Percentiles rank a stretch among this genome's conserved stretches.
phyloP scores from a whole-genome alignment of 495 filamentous ascomycete species.

The Oleoguttula mirabilis region DNA sequence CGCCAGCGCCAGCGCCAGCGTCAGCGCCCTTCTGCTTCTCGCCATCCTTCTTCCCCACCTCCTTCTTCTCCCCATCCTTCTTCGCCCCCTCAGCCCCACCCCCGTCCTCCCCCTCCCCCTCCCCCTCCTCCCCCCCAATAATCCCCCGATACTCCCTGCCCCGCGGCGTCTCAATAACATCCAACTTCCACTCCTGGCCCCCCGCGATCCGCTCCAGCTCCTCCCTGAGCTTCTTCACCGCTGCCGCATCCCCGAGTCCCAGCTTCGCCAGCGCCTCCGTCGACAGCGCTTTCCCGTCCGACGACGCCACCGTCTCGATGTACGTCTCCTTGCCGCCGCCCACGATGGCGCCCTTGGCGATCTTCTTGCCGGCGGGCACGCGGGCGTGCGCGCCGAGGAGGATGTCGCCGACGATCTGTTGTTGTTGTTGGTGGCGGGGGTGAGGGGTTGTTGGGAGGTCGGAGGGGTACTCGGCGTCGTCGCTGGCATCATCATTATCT shows the following conservation, averaged over 20 bases:
- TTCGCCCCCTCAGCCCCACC: conserved; percentile 35
- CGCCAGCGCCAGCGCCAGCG: too few species aligned
- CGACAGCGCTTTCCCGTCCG: conserved; percentile 36
- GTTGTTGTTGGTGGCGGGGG: conserved; percentile 1
- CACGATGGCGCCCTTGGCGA: conserved; percentile 45
- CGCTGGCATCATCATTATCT: conserved; percentile 31
- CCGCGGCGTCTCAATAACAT: conserved; percentile 46
- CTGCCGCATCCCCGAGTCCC: conserved; percentile 50
- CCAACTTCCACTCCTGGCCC: conserved; percentile 45
- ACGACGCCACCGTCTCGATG: conserved; percentile 34
- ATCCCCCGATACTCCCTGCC: conserved; percentile 38
- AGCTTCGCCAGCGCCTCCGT: conserved; percentile 55
- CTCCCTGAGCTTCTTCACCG: conserved; percentile 51
- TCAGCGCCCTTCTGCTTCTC: conserved; percentile 4
- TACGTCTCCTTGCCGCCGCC: conserved; percentile 41
- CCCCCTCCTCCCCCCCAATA: conserved; percentile 42
- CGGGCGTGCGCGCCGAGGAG: conserved; percentile 45
- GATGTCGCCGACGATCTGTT: conserved; percentile 47
- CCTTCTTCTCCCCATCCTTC: conserved; percentile 35
- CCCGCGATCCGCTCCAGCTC: conserved; percentile 41
- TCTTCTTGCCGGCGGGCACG: conserved; percentile 43
- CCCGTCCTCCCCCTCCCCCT: conserved; percentile 35
- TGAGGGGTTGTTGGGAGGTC: background rate
- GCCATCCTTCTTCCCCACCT: conserved; percentile 10
- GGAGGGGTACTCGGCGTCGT: background rate